Base-by-base conservation (phyloP, 345 rosid genomes). In the Salix dunnii region DNA sequence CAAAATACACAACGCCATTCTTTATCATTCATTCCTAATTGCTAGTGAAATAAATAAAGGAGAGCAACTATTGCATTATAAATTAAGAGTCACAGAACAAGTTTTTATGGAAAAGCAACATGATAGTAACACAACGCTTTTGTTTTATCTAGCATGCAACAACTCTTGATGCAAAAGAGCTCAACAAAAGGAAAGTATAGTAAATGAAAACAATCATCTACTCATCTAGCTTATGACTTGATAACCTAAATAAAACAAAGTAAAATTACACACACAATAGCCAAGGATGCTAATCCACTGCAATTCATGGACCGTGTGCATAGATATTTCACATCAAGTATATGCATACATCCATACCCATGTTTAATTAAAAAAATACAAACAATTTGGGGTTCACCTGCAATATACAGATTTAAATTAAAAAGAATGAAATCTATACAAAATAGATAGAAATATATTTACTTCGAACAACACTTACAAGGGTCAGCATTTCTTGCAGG, bases 401-500 rank as follows among this genome's bases (percentile, higher is more conserved):
- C 14, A 10, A 42, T 42, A 13, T 42, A 42, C 46, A 11, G 46
- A 42, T 13, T 42, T 42, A 42, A 11, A 42, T 42, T 2, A 2
- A 42, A 42, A 42, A 40, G 14, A 42, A 42, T 10, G 46, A 42
- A 11, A 42, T 55, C 11, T 55, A 55, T 21, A 8, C 11, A n/a
- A 12, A 42, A 42, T 42, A 42, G 46, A 42, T 42, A 42, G 46
- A 42, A 12, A 42, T 42, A 10, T 42, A 42, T 11, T 42, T 42
- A 42, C 12, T 42, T 42, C 14, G 10, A 11, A 42, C 46, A 74
- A 4, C 53, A 89, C 97, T 90, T 91, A 95, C 99, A 74, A 95
- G 87, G 74, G 91, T 81, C 76, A 95, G 83, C 97, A 95, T 93
- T 27, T 93, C 93, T 70, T 96, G 92, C 71, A 96, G 94, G 83